Conservation (phyloP, 1,284 basidiomycete species). For the Vanrija sp. region DNA sequence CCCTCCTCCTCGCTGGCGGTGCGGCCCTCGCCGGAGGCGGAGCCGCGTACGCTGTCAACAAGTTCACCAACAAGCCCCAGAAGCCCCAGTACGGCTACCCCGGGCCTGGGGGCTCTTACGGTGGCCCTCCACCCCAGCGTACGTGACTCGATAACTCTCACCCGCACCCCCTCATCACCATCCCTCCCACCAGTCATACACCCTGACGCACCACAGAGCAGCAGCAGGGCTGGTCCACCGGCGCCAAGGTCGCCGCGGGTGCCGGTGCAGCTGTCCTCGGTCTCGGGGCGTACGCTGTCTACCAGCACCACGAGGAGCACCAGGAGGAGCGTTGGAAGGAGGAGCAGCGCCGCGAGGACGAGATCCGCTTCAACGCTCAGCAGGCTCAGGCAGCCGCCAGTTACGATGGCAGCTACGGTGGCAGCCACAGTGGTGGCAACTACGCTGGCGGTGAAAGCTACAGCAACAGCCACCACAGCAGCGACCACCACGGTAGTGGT, state of each 20-base stretch:
- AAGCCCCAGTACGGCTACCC: neutral
- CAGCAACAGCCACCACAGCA: too few species aligned
- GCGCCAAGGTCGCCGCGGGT: constrained; percentile 1
- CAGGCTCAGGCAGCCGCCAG: neutral
- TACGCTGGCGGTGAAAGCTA: too few species aligned
- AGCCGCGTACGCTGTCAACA: too few species aligned
- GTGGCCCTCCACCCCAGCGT: neutral
- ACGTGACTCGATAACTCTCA: too few species aligned
- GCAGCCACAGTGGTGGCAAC: neutral
- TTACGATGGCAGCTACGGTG: too few species aligned
- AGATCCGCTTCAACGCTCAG: neutral
- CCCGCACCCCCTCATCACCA: too few species aligned
- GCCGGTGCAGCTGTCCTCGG: neutral
- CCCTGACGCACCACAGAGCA: neutral
- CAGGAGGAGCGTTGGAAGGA: neutral
- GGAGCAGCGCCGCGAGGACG: neutral
- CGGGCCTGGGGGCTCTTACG: neutral
- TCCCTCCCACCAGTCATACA: neutral
- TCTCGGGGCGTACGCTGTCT: neutral
- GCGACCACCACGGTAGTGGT: too few species aligned
- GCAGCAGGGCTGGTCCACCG: constrained; percentile 3
- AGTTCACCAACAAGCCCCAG: neutral
- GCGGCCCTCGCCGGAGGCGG: too few species aligned
- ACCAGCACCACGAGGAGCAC: neutral
- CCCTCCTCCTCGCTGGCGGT: too few species aligned